Conservation (phyloP, 139 green algal genomes). For the Chlorella sp. region DNA sequence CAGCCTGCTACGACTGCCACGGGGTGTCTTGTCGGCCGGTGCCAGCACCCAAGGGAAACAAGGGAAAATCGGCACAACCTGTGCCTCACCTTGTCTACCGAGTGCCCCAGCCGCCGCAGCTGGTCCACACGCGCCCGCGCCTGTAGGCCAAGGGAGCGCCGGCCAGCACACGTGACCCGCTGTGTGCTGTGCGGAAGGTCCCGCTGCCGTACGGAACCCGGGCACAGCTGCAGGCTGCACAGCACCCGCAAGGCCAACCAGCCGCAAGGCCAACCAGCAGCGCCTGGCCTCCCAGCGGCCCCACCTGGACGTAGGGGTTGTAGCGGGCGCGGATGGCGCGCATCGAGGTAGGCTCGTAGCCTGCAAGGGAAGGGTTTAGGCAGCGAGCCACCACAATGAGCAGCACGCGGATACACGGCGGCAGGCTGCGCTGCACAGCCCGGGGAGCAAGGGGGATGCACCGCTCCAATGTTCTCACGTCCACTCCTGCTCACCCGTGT, state of each 20-base stretch:
- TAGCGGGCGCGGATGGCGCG: slow-evolving; percentile 95
- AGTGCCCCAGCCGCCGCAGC: slow-evolving; percentile 92
- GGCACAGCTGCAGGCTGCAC: no score
- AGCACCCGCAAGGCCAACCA: no score
- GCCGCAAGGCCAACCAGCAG: no score
- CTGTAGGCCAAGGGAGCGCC: slow-evolving; percentile 44
- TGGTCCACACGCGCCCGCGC: slow-evolving; percentile 92
- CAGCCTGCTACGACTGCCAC: no score
- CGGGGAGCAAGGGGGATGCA: no score
- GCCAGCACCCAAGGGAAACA: no score
- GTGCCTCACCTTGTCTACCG: slow-evolving; percentile 88
- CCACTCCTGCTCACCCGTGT: slow-evolving; percentile 55
- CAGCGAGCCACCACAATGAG: not conserved
- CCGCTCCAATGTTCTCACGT: no score
- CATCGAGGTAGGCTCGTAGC: slow-evolving; percentile 99
- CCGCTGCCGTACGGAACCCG: no score
- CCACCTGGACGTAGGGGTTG: slow-evolving; percentile 89
- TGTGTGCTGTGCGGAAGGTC: no score
- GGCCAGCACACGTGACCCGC: no score
- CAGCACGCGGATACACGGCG: not conserved
- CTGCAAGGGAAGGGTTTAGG: slow-evolving; percentile 44
- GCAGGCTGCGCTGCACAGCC: not conserved
- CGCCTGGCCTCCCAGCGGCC: no score
- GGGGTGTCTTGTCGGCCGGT: no score
- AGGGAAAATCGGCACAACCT: not conserved